Conservation (phyloP, 225 moss, liverwort and hornwort species). For the Climacium dendroides region DNA sequence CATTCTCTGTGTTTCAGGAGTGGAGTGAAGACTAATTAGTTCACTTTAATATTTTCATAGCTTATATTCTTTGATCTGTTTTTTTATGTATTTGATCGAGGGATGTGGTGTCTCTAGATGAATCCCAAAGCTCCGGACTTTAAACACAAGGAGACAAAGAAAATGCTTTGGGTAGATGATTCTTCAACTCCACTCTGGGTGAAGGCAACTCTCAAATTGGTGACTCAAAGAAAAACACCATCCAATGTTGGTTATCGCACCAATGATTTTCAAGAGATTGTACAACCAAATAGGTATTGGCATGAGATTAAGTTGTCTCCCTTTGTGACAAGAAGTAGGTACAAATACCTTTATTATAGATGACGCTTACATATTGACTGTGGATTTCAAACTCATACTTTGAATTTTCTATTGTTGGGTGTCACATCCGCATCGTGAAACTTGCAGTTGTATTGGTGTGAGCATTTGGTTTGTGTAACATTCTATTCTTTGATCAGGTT, state of each 20-base stretch:
- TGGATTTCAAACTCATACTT: neutral
- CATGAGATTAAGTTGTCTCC: neutral
- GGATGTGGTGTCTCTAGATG: neutral
- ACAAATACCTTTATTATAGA: neutral
- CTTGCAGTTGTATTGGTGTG: neutral
- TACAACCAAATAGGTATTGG: neutral
- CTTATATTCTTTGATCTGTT: neutral
- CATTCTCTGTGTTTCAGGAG: neutral
- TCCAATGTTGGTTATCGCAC: neutral
- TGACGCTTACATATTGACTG: neutral
- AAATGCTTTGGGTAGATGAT: neutral
- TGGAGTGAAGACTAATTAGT: neutral
- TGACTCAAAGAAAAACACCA: neutral
- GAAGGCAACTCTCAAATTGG: neutral
- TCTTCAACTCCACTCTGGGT: neutral
- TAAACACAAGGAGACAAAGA: neutral
- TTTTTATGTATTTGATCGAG: neutral
- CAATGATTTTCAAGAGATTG: neutral
- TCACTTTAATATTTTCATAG: neutral
- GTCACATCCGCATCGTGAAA: neutral
- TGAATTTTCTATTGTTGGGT: neutral
- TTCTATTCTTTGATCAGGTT: neutral
- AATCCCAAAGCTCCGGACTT: neutral
- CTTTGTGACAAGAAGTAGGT: neutral
- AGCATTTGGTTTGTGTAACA: neutral